Percentiles rank a stretch among this genome's conserved stretches.
These are phyloP conservation scores for Agrocybe pediades DNA, from an alignment of 768 basidiomycete species.

Conservation along the genomic window DNA sequence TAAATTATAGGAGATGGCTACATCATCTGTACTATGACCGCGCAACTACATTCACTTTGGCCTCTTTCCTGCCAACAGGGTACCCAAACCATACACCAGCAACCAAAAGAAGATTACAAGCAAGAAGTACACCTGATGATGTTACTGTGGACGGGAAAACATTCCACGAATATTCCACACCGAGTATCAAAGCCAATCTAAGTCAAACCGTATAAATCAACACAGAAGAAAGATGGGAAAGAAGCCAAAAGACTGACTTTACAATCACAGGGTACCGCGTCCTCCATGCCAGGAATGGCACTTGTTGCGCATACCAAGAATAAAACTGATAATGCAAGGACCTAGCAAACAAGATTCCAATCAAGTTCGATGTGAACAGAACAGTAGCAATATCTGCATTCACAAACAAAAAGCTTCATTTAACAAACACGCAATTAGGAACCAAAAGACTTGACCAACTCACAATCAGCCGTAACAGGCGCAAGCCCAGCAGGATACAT, in stretches of 20 bases:
- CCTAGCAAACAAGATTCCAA: conserved; percentile 90
- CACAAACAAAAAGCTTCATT: background rate
- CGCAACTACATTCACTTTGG: background rate
- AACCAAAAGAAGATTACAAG: conserved; percentile 50
- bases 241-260: conserved; percentile 49
- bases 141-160: conserved; percentile 76
- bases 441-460: conserved; percentile 28
- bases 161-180: conserved; percentile 88
- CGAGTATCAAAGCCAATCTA: conserved; percentile 61
- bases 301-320: conserved; percentile 92
- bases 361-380: conserved; percentile 88
- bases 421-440: background rate
- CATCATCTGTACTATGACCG: background rate
- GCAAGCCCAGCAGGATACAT: conserved; percentile 44
- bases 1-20: background rate
- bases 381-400: conserved; percentile 81
- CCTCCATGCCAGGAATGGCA: conserved; percentile 82
- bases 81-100: conserved; percentile 36
- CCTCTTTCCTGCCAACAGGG: conserved; percentile 12
- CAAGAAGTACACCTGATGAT: conserved; percentile 60
- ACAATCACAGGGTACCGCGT: conserved; percentile 61
- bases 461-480: conserved; percentile 65
- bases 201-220: conserved; percentile 5
- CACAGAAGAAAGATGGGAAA: background rate
- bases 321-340: conserved; percentile 99